Base-by-base conservation (phyloP, 2,329 filamentous ascomycete species). In the Colletotrichum spinosum region DNA sequence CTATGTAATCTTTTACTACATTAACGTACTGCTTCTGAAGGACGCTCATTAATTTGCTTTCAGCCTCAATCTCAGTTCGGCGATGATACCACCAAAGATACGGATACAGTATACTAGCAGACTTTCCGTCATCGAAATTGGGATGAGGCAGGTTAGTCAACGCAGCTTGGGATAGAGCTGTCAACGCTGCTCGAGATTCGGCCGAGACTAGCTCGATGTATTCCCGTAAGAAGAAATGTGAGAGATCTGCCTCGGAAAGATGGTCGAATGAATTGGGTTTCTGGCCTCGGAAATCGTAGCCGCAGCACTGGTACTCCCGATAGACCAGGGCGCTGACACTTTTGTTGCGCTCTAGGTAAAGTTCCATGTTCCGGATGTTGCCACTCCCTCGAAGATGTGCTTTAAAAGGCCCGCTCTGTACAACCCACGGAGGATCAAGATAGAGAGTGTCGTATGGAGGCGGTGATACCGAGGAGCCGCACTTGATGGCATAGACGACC, bases 71-170 rank as follows among this genome's bases (percentile, higher is more conserved):
- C 1, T 38, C 53, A 2, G 37, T 2, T 4, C 53, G 13, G 1
- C 53, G 41, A 46, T 55, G 53, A 13, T 46, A 55, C 41, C 42
- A 55, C 53, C 53, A 55, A 0, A 55, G 42, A 9, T 55, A 55
- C 1, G 53, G 53, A n/a, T 55, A 55, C 1, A 42, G 7, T 8
- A 55, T 46, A 2, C 13, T 1, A 10, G 37, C 53, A n/a, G 17
- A 2, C 17, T 54, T 33, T 12, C 4, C n/a, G 9, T 12, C 13
- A 13, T 48, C 9, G n/a, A 55, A 55, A 7, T 37, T 9, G 5
- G 53, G 53, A 13, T 55, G 42, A 2, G 53, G 53, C 3, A 55
- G 35, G 1, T 35, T 41, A 1, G 4, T 7, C 39, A 55, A 15
- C 1, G 52, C 52, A 8, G 4, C n/a, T 2, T 35, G 17, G 6